Base-by-base conservation (phyloP, 2,329 filamentous ascomycete genomes). In the Aspergillus quadrilineatus region DNA sequence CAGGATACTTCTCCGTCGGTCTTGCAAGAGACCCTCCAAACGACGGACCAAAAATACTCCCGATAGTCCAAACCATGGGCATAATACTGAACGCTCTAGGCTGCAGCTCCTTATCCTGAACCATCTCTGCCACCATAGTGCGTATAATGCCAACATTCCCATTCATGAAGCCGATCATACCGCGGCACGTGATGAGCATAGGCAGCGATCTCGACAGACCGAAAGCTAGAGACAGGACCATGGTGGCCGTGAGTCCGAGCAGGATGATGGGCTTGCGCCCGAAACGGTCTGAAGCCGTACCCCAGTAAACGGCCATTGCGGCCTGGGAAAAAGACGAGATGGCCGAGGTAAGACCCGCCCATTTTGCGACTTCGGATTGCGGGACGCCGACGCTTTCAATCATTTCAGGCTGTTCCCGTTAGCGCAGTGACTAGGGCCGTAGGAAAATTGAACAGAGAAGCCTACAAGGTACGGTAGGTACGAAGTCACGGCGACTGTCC, bases 121-220 rank as follows among this genome's bases (percentile, higher is more conserved):
- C 92, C 82, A 97, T 86, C 73, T 97, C 93, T 0, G 93, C 93
- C 2, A 97, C 92, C 77, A 94, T 91, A 14, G 91, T 96, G 62
- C 92, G 80, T 61, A 97, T 88, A 60, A 97, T 97, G 1, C 94
- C 89, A n/a, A 93, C 88, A 69, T 97, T 97, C 53, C 93, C 94
- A 69, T 96, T 97, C 44, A 89, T 87, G 8, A 87, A 82, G 1
- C 94, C 93, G 64, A 90, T 84, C n/a, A 97, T 77, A 6, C 86
- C 88, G 67, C 93, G 85, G 10, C 90, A 83, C 4, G 81, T 71
- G 41, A 99, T 87, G 0, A 92, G 89, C 89, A 94, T 92, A 3
- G 85, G 75, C 8, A 97, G 75, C 61, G 81, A 90, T 3, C 82
- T 88, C 0, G 91, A 91, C 74, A 96, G 85, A 6, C 94, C 93